A percentile compares a stretch with the other conserved stretches of the same genome.
phyloP scores from a whole-genome alignment of 2,329 filamentous ascomycete species.

The Chaetomiaceae sp. region DNA sequence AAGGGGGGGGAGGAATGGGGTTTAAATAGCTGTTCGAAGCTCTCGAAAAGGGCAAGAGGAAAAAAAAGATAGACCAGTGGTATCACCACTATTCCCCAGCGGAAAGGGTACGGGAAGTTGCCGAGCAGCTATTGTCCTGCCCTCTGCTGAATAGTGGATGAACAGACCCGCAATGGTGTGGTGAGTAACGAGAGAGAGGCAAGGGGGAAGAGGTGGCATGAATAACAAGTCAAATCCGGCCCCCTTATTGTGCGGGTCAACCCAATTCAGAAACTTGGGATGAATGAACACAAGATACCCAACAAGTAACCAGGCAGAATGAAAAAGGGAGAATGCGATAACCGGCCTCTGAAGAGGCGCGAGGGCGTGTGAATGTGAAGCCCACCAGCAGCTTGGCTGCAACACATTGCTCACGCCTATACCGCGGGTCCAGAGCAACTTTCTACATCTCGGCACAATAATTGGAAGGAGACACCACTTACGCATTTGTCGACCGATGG shows the following conservation, averaged over 20 bases:
- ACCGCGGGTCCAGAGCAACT: not conserved
- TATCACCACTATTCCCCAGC: slow-evolving; percentile 6
- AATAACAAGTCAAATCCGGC: not conserved
- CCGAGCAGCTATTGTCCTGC: slow-evolving; percentile 8
- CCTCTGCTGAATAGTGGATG: slow-evolving; percentile 3
- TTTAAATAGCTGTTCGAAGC: not conserved
- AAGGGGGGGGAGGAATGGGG: not conserved
- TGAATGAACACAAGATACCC: not conserved
- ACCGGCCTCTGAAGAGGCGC: not conserved
- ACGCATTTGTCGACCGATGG: slow-evolving; percentile 73
- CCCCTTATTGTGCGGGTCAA: slow-evolving; percentile 1
- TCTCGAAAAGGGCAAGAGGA: not conserved
- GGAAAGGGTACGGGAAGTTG: not conserved
- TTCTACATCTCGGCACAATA: not conserved
- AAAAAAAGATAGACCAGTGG: not conserved
- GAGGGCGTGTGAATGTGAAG: not conserved
- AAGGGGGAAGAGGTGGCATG: not conserved
- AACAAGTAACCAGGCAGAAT: not conserved
- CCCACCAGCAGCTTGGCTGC: not conserved
- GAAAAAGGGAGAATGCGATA: not conserved
- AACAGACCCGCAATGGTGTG: not conserved
- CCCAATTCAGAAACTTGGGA: not conserved
- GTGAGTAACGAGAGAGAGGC: not conserved
- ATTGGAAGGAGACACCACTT: slow-evolving; percentile 46
- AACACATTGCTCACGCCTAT: not conserved